A percentile compares a stretch with the other conserved stretches of the same genome.
These are phyloP conservation scores for Talaromyces sp. DNA, from an alignment of 2,329 filamentous ascomycete genomes.

Conservation along the genomic window DNA sequence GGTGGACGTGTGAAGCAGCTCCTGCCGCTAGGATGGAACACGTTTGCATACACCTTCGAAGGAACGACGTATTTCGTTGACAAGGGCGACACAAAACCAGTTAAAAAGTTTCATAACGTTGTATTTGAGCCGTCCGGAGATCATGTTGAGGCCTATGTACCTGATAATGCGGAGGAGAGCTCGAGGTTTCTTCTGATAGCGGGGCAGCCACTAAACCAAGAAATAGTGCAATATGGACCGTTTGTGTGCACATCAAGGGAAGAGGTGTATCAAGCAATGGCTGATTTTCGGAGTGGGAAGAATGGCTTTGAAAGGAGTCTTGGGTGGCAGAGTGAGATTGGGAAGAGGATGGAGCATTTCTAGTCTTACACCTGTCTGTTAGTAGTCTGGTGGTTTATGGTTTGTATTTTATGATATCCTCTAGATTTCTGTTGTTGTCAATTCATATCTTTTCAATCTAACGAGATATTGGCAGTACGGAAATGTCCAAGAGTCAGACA, in stretches of 20 bases:
- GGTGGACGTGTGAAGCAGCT: conserved; percentile 73
- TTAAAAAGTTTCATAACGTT: conserved; percentile 73
- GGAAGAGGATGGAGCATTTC: conserved; percentile 61
- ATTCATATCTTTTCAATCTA: background rate
- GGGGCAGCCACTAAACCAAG: conserved; percentile 74
- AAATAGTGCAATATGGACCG: conserved; percentile 78
- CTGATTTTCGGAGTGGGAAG: conserved; percentile 67
- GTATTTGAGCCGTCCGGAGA: conserved; percentile 82
- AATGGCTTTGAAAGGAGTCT: conserved; percentile 79
- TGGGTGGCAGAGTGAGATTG: conserved; percentile 82
- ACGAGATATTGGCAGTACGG: conserved; percentile 61
- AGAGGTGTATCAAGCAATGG: conserved; percentile 71
- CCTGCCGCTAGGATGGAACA: conserved; percentile 79
- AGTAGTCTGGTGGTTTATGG: no score
- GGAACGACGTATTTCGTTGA: conserved; percentile 64
- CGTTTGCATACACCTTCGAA: conserved; percentile 81
- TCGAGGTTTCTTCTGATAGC: conserved; percentile 63
- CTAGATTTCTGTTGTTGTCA: background rate
- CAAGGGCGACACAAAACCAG: conserved; percentile 28
- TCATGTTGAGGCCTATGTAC: conserved; percentile 66
- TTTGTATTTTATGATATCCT: background rate
- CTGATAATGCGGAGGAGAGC: conserved; percentile 58
- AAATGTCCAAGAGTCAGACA: conserved; percentile 47
- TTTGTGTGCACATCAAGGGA: conserved; percentile 73
- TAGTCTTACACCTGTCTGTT: background rate